phyloP scores from a whole-genome alignment of 1,284 basidiomycete species.

The Ceraceosorus guamensis region DNA sequence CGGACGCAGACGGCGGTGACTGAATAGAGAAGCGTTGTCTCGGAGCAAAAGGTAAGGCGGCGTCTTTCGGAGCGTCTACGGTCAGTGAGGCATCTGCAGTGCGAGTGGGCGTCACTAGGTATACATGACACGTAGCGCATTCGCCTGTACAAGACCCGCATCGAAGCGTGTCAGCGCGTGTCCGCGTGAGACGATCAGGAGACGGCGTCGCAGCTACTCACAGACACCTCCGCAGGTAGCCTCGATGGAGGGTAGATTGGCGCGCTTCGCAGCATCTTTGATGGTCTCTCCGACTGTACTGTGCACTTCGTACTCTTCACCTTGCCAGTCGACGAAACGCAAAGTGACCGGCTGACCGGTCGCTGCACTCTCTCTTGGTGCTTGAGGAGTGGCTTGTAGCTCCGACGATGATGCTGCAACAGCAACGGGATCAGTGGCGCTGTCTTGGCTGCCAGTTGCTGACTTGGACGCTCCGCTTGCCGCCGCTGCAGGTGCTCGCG shows the following conservation, averaged over 20 bases:
- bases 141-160: neutral
- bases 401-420: no score
- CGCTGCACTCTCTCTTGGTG: no score
- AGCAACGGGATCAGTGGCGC: no score
- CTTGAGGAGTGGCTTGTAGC: no score
- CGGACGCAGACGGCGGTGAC: neutral
- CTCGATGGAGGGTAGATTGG: slow-evolving; percentile 36
- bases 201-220: slow-evolving; percentile 35
- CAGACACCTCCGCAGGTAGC: slow-evolving; percentile 44
- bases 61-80: no score
- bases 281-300: slow-evolving; percentile 40
- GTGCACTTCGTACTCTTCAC: slow-evolving; percentile 21
- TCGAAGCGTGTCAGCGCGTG: neutral
- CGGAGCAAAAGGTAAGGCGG: neutral
- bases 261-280: slow-evolving; percentile 38
- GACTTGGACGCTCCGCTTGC: neutral
- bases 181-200: neutral
- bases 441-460: no score
- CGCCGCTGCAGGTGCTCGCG: slow-evolving; percentile 7
- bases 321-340: neutral
- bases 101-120: slow-evolving; percentile 13
- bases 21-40: neutral
- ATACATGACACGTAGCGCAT: slow-evolving; percentile 32
- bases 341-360: no score
- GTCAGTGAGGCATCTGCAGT: neutral